Conservation (phyloP, 306 rosid genomes). For the Cicer pinnatifidum region DNA sequence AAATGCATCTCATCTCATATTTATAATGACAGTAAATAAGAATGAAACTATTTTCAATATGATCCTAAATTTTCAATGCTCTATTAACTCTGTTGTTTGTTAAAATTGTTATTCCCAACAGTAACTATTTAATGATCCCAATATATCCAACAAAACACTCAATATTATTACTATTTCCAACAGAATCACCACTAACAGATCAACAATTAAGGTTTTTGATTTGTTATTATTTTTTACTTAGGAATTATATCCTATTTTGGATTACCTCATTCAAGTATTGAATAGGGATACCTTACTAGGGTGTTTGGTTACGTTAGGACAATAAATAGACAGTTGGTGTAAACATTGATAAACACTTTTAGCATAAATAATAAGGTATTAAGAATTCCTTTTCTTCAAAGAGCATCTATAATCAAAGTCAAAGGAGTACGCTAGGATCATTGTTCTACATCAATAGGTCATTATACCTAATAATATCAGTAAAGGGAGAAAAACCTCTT, state of each 20-base stretch:
- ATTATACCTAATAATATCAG: slow-evolving; percentile 1
- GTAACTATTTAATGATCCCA: neutral
- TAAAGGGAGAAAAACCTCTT: slow-evolving; percentile 16
- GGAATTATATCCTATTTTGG: neutral
- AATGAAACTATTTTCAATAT: neutral
- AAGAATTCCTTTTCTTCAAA: slow-evolving; percentile 1
- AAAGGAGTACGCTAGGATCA: neutral
- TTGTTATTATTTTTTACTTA: neutral
- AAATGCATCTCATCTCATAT: slow-evolving; percentile 1
- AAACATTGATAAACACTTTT: neutral
- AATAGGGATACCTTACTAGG: slow-evolving; percentile 1
- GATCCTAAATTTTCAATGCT: slow-evolving; percentile 11
- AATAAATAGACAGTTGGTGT: neutral
- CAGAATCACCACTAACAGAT: neutral
- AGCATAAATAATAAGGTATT: neutral
- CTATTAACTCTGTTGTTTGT: neutral
- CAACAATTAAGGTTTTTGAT: neutral
- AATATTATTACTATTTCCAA: neutral
- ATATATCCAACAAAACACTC: slow-evolving; percentile 9
- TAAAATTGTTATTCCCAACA: neutral
- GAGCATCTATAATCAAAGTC: neutral
- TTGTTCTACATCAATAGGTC: neutral
- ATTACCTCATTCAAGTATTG: neutral
- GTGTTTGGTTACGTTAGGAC: slow-evolving; percentile 2
- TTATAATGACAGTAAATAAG: neutral